Percentiles rank a stretch among this genome's conserved stretches.
Conservation (phyloP, 2,329 filamentous ascomycete species). For the Ceratocystis cacaofunesta region DNA sequence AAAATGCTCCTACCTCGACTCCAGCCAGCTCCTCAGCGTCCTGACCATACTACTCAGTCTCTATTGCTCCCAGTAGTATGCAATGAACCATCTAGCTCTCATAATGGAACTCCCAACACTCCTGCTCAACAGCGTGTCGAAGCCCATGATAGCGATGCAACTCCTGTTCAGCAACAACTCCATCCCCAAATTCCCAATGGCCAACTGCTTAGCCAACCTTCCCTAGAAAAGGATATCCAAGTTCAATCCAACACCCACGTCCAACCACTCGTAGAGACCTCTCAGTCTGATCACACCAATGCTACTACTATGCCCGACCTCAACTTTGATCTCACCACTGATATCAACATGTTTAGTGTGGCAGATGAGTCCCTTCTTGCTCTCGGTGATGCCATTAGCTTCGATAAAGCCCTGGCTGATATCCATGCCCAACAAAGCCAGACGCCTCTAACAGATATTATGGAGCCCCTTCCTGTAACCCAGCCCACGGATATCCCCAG, state of each 20-base stretch:
- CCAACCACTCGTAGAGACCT: not conserved
- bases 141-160: not conserved
- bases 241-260: not conserved
- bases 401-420: conserved; percentile 12
- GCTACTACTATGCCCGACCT: not conserved
- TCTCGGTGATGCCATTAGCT: conserved; percentile 7
- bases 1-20: conserved; percentile 18
- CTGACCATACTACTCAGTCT: not conserved
- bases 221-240: not conserved
- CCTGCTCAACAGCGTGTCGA: not conserved
- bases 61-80: not conserved
- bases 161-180: not conserved
- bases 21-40: not conserved
- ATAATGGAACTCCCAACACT: not conserved
- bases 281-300: not conserved
- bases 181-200: not conserved
- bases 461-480: not conserved
- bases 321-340: conserved; percentile 11
- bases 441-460: not conserved
- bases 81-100: not conserved
- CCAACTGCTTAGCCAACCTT: not conserved
- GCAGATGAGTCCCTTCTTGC: conserved; percentile 9
- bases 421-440: not conserved
- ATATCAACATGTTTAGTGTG: conserved; percentile 1
- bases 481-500: not conserved